Percentiles rank a stretch among this genome's conserved stretches.
Evolutionary conservation across 257 asterid genomes (phyloP).

Genomic region (Anisodus acutangulus): DNA sequence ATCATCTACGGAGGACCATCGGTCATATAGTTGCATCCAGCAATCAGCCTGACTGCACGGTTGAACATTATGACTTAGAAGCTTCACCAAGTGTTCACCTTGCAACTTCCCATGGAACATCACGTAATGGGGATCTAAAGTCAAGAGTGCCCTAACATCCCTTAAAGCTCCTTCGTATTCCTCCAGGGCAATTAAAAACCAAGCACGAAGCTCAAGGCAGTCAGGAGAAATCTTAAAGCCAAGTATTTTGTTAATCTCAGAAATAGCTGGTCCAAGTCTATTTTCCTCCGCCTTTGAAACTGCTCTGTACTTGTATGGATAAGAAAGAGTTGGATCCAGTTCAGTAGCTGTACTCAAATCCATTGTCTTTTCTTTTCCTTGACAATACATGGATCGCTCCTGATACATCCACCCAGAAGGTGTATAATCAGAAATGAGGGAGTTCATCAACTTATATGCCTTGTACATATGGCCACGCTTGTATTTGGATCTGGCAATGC

Average conservation of each 20-base stretch:
- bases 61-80: constrained; percentile 59
- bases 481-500: constrained; percentile 74
- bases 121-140: constrained; percentile 79
- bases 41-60: constrained; percentile 93
- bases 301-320: constrained; percentile 84
- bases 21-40: constrained; percentile 90
- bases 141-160: constrained; percentile 81
- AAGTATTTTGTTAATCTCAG: constrained; percentile 75
- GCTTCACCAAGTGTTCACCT: constrained; percentile 73
- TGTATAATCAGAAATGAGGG: constrained; percentile 65
- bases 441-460: constrained; percentile 78
- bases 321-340: constrained; percentile 87
- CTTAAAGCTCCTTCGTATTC: constrained; percentile 81
- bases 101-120: constrained; percentile 85
- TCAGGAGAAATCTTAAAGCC: constrained; percentile 88
- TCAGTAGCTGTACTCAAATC: constrained; percentile 80
- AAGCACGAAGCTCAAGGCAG: constrained; percentile 94
- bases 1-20: constrained; percentile 96
- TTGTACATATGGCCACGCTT: constrained; percentile 90
- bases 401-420: constrained; percentile 98
- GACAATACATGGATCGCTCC: constrained; percentile 78
- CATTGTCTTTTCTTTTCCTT: constrained; percentile 70
- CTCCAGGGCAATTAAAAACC: constrained; percentile 75
- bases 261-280: constrained; percentile 60
- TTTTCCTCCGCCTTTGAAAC: constrained; percentile 65